phyloP scores from a whole-genome alignment of 2,329 filamentous ascomycete species.

The Pseudocercospora pini-densiflorae region DNA sequence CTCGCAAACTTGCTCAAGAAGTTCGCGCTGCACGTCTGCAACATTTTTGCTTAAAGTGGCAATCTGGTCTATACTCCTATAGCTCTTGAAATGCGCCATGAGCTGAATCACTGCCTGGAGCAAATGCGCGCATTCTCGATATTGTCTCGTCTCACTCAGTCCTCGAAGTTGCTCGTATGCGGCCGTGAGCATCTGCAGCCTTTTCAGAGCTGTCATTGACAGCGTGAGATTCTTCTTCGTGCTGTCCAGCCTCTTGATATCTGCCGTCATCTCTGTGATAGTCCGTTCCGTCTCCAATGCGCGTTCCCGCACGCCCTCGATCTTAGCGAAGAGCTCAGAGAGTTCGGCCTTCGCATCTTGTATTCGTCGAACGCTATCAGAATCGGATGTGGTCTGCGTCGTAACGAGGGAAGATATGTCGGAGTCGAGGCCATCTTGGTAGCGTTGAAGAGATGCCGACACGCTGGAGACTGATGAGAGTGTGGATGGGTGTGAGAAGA shows the following conservation, averaged over 20 bases:
- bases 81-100: slow-evolving; percentile 98
- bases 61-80: slow-evolving; percentile 97
- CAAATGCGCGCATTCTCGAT: slow-evolving; percentile 90
- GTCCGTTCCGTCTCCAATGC: slow-evolving; percentile 92
- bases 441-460: slow-evolving; percentile 71
- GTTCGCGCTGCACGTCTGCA: slow-evolving; percentile 86
- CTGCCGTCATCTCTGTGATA: slow-evolving; percentile 98
- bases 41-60: slow-evolving; percentile 91
- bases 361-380: slow-evolving; percentile 88
- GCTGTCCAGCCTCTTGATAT: slow-evolving; percentile 95
- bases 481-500: slow-evolving; percentile 89
- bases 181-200: slow-evolving; percentile 97
- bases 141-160: slow-evolving; percentile 83
- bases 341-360: slow-evolving; percentile 89
- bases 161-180: slow-evolving; percentile 95
- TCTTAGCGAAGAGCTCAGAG: slow-evolving; percentile 87
- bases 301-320: slow-evolving; percentile 87
- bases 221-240: slow-evolving; percentile 96
- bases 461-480: slow-evolving; percentile 77
- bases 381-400: slow-evolving; percentile 80
- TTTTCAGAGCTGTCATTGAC: slow-evolving; percentile 97
- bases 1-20: slow-evolving; percentile 97
- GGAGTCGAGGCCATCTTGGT: slow-evolving; percentile 80
- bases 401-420: slow-evolving; percentile 75
- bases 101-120: slow-evolving; percentile 95